Evolutionary conservation across 805 yeast species (phyloP).

Genomic region (Candida oleophila): DNA sequence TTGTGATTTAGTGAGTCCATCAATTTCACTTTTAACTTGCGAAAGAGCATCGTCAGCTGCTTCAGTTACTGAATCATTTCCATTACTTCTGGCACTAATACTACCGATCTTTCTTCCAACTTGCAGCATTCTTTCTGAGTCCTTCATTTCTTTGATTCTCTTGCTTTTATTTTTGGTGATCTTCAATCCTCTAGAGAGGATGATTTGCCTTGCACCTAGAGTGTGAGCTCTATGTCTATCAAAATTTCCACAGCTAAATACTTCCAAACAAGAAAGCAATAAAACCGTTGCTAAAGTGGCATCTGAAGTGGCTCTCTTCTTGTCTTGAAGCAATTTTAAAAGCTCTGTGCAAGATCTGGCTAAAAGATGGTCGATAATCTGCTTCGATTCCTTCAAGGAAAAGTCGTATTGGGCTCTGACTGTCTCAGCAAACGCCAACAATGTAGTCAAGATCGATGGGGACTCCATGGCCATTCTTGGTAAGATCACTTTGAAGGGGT

Average conservation of each 20-base stretch:
- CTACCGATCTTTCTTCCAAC: not conserved
- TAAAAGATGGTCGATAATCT: slow-evolving; percentile 51
- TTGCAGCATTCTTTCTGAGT: not conserved
- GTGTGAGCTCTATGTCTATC: slow-evolving; percentile 64
- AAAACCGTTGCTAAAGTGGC: slow-evolving; percentile 62
- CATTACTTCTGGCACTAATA: not conserved
- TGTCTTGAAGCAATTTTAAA: slow-evolving; percentile 48
- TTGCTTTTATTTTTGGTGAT: not conserved
- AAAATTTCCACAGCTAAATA: slow-evolving; percentile 41
- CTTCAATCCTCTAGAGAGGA: slow-evolving; percentile 42
- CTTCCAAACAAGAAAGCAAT: slow-evolving; percentile 56
- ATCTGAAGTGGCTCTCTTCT: slow-evolving; percentile 58
- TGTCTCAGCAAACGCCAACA: slow-evolving; percentile 46
- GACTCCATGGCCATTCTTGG: slow-evolving; percentile 68
- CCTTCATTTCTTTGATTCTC: not conserved
- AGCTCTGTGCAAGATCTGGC: slow-evolving; percentile 59
- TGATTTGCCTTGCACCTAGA: slow-evolving; percentile 65
- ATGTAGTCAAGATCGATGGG: slow-evolving; percentile 54
- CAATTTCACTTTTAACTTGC: not conserved
- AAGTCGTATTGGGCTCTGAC: slow-evolving; percentile 19
- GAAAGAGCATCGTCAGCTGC: not conserved
- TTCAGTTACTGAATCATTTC: not conserved
- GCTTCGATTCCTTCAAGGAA: slow-evolving; percentile 29
- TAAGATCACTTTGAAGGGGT: slow-evolving; percentile 64
- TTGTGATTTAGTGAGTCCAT: not conserved